Percentiles rank a stretch among this genome's conserved stretches.
These are phyloP conservation scores for Tillandsia leiboldiana DNA, from an alignment of 176 grass and related monocot genomes.

Conservation along the genomic window DNA sequence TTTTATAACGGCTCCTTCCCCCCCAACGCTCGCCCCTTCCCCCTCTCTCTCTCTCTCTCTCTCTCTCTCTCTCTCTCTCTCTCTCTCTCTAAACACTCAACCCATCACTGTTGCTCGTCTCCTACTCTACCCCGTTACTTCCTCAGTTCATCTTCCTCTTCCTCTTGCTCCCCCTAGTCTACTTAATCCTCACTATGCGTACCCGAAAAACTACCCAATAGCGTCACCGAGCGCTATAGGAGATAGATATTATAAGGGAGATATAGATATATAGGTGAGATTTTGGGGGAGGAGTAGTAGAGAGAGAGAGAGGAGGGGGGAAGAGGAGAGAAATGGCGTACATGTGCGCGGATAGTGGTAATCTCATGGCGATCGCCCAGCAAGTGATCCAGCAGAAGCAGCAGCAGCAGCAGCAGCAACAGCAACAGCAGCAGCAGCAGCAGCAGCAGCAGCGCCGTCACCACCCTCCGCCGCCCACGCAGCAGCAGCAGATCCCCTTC, in stretches of 20 bases:
- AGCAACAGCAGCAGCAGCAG: slow-evolving; percentile 23
- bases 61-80: slow-evolving; percentile 12
- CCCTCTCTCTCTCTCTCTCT: neutral
- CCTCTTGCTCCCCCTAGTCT: too few species aligned
- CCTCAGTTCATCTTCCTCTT: neutral
- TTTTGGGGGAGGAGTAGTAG: neutral
- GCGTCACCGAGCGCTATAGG: too few species aligned
- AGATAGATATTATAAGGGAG: too few species aligned
- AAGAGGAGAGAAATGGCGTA: slow-evolving; percentile 53
- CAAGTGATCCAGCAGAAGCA: slow-evolving; percentile 97
- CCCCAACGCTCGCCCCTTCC: neutral
- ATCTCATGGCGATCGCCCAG: slow-evolving; percentile 99
- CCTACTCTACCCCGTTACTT: slow-evolving; percentile 2
- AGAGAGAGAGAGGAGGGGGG: slow-evolving; percentile 6
- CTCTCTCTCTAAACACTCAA: neutral
- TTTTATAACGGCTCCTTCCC: slow-evolving; percentile 4
- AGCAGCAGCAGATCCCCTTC: slow-evolving; percentile 29
- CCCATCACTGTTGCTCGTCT: slow-evolving; percentile 4
- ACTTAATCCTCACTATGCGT: too few species aligned
- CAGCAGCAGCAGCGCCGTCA: neutral
- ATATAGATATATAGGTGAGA: too few species aligned
- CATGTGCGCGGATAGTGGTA: slow-evolving; percentile 98
- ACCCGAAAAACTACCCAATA: too few species aligned
- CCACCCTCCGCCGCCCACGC: slow-evolving; percentile 14
- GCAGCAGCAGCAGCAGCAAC: slow-evolving; percentile 58